Conservation (phyloP, 1,284 basidiomycete species). For the Fomitiporia mediterranea region DNA sequence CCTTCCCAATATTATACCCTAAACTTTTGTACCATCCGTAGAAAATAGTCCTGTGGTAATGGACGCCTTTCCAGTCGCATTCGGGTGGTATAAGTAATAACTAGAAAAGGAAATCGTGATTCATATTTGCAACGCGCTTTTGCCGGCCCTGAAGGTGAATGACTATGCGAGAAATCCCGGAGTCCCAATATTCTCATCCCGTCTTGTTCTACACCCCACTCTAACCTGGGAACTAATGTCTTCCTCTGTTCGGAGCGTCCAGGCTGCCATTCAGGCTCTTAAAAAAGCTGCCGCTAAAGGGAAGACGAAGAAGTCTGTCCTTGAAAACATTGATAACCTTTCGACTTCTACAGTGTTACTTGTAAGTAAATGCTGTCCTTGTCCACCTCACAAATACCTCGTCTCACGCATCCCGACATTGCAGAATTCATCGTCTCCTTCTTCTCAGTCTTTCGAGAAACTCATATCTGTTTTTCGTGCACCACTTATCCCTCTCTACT, state of each 20-base stretch:
- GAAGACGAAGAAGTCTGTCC: constrained; percentile 15
- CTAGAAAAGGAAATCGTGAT: background rate
- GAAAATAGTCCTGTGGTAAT: too few species aligned
- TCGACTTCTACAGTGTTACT: constrained; percentile 13
- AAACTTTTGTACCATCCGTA: too few species aligned
- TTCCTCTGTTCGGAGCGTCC: background rate
- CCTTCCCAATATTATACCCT: too few species aligned
- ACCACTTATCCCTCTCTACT: constrained; percentile 36
- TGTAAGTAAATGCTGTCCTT: constrained; percentile 2
- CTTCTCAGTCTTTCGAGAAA: constrained; percentile 28
- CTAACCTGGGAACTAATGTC: background rate
- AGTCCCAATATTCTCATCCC: background rate
- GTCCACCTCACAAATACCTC: too few species aligned
- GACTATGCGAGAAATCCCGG: background rate
- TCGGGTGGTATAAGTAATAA: too few species aligned
- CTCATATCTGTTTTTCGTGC: constrained; percentile 32
- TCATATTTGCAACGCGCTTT: background rate
- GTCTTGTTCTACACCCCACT: background rate
- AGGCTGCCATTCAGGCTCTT: constrained; percentile 12
- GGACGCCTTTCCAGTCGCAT: too few species aligned
- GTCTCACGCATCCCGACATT: background rate
- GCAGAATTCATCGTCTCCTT: constrained; percentile 33
- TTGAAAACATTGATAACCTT: constrained; percentile 18
- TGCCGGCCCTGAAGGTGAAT: background rate
- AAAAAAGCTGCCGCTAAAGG: constrained; percentile 16